Evolutionary conservation across 306 rosid species (phyloP), one percentile per base, ranked within the genome.

Genomic region (Comarum palustre): DNA sequence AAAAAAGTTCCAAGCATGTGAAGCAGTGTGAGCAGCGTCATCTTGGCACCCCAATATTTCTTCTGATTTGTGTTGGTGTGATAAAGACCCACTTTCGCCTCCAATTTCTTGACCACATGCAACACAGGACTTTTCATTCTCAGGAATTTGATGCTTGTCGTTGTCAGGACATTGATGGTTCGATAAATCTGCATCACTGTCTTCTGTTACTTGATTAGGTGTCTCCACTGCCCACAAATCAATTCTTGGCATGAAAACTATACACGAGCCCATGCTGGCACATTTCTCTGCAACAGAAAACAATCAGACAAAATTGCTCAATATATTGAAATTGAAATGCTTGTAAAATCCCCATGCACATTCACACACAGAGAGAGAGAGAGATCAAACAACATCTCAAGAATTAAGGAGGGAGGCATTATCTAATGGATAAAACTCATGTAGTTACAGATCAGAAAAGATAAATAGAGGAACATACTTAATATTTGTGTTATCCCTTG

Each of bases 241-340:
- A 76, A 93, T 86, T 88, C 96, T 84, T 50, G 99, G 99, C 99
- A 94, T 84, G 85, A 86, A 94, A 73, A 91, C 78, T 34, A 91
- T 36, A 55, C 87, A 91, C 4, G 90, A 83, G 42, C 86, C 81
- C 71, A 78, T 60, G 52, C 87, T 82, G 68, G 91, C 83, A 84
- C 97, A 91, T 86, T 85, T 89, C 92, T 73, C 97, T 91, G 94
- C 89, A 68, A 87, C 34, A 65, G n/a, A 20, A 78, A 74, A 85
- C 39, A 36, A 36, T 5, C 39, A 36, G 6, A 46, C 22, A 51
- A 36, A 17, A 66, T 13, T 59, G 41, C 42, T 42, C 51, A 19
- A n/a, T 7, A 31, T 19, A 24, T 34, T n/a, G 48, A 6, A 61
- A 46, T 46, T 61, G 24, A 52, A 3, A 64, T 15, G 5, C 71